phyloP scores from a whole-genome alignment of 164 flowering plant species.

The Vitis labrusca region DNA sequence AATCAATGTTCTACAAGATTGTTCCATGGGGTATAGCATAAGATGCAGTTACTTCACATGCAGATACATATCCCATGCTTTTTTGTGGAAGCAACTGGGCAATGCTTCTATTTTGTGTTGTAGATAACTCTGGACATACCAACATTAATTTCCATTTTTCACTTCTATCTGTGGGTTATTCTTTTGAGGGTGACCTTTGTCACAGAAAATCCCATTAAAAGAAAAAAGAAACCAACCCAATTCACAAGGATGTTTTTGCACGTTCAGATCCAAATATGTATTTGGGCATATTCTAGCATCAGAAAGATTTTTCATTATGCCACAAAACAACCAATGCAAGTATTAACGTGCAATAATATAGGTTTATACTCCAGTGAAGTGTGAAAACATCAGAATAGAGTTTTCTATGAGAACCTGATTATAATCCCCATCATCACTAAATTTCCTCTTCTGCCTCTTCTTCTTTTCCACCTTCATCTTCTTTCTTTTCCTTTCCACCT shows the following conservation, averaged over 20 bases:
- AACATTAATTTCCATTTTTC: too few relatives aligned
- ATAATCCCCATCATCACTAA: slow-evolving; percentile 50
- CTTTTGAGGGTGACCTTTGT: too few relatives aligned
- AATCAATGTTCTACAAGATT: slow-evolving; percentile 41
- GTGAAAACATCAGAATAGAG: neutral
- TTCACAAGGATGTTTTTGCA: too few relatives aligned
- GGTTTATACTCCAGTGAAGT: too few relatives aligned
- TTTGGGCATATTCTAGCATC: neutral
- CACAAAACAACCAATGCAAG: neutral
- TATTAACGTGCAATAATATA: neutral
- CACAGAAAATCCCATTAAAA: neutral
- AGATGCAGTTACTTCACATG: neutral
- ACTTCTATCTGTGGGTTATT: too few relatives aligned
- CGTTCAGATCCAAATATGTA: neutral
- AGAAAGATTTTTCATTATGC: neutral
- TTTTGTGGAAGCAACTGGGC: too few relatives aligned
- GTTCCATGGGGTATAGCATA: neutral
- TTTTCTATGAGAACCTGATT: slow-evolving; percentile 35
- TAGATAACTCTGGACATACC: too few relatives aligned
- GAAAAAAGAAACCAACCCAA: neutral
- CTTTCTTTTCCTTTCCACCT: slow-evolving; percentile 29
- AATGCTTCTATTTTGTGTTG: too few relatives aligned
- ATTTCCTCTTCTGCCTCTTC: slow-evolving; percentile 34
- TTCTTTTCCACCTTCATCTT: slow-evolving; percentile 21
- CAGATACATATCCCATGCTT: neutral